These are phyloP conservation scores for Dictyostelium firmibasis DNA, from an alignment of 78 protist genomes.

Conservation along the genomic window DNA sequence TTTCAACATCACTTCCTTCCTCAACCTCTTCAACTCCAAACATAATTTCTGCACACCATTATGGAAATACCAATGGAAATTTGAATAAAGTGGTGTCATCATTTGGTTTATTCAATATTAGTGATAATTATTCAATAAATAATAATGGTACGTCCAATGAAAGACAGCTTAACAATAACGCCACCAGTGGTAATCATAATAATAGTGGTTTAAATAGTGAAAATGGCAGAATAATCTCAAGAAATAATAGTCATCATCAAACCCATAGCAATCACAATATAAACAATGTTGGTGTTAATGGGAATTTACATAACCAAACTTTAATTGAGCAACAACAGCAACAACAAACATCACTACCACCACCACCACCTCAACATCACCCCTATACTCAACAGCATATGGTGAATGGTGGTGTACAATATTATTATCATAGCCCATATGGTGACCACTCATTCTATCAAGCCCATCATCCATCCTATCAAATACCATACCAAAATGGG, in stretches of 20 bases:
- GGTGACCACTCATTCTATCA: neutral
- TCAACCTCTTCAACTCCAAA: conserved; percentile 18
- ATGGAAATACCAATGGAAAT: neutral
- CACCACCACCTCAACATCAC: neutral
- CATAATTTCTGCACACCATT: neutral
- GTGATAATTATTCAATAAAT: neutral
- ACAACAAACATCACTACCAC: neutral
- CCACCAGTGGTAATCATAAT: neutral
- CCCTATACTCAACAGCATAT: neutral
- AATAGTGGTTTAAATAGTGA: neutral
- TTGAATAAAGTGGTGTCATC: conserved; percentile 1
- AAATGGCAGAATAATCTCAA: neutral
- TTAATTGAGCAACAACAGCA: neutral
- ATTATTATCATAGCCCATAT: neutral
- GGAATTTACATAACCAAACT: neutral
- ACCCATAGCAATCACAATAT: neutral
- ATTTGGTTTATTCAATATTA: neutral
- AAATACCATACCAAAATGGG: neutral
- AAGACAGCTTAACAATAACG: neutral
- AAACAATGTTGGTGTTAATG: neutral
- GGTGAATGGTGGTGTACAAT: neutral
- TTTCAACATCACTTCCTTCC: neutral
- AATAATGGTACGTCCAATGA: neutral
- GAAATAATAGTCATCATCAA: neutral
- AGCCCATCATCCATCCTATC: neutral